A percentile compares a stretch with the other conserved stretches of the same genome.
phyloP scores from a whole-genome alignment of 2,329 filamentous ascomycete species.

The Fusarium keratoplasticum region DNA sequence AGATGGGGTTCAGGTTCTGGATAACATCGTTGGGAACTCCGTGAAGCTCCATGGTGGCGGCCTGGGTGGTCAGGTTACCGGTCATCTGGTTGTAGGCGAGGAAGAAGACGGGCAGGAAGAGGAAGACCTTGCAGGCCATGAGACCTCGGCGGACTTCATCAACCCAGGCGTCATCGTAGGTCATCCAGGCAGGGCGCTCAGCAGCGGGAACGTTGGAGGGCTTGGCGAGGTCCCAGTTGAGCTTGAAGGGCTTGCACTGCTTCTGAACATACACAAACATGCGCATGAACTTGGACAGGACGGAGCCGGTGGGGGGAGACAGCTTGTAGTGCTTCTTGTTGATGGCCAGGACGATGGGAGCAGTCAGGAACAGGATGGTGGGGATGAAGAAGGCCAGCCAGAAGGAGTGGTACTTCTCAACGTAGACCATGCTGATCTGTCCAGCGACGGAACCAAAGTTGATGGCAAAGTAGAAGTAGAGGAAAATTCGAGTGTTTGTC shows the following conservation, averaged over 20 bases:
- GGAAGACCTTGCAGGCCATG: slow-evolving; percentile 76
- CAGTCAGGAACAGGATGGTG: slow-evolving; percentile 71
- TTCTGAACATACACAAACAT: slow-evolving; percentile 72
- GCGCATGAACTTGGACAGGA: slow-evolving; percentile 74
- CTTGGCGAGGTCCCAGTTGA: slow-evolving; percentile 76
- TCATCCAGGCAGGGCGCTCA: slow-evolving; percentile 78
- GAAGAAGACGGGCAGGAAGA: slow-evolving; percentile 76
- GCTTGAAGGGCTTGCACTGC: slow-evolving; percentile 72
- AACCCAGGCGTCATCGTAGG: slow-evolving; percentile 85
- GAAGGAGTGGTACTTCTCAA: slow-evolving; percentile 81
- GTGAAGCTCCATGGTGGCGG: slow-evolving; percentile 72
- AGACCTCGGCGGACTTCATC: slow-evolving; percentile 80
- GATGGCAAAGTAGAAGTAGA: slow-evolving; percentile 70
- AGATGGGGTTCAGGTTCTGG: slow-evolving; percentile 80
- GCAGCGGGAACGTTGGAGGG: slow-evolving; percentile 69
- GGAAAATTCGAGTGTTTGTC: slow-evolving; percentile 76
- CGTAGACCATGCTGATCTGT: slow-evolving; percentile 74
- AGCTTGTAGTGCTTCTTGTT: slow-evolving; percentile 71
- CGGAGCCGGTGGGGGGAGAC: slow-evolving; percentile 76
- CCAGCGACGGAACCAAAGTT: slow-evolving; percentile 73
- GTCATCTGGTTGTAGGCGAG: slow-evolving; percentile 70
- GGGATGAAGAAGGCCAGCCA: slow-evolving; percentile 78
- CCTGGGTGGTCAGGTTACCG: slow-evolving; percentile 72
- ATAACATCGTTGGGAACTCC: slow-evolving; percentile 83
- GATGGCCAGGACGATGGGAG: slow-evolving; percentile 71